Evolutionary conservation across 805 yeast genomes (phyloP), one percentile per base, ranked within the genome.

Genomic region (Lipomyces spencermartinsiae): DNA sequence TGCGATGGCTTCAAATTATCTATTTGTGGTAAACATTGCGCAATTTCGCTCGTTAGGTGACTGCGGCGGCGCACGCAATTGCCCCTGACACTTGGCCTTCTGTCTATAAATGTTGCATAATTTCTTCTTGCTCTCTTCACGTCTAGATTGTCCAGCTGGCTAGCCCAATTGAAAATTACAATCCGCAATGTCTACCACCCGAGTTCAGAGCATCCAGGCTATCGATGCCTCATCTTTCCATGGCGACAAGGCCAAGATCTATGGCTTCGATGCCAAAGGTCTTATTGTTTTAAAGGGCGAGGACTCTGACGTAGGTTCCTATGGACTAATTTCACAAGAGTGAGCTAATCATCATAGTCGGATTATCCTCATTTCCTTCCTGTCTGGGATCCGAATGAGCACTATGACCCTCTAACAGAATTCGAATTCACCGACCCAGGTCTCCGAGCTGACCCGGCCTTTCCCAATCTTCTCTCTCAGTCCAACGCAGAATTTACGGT

Each of bases 341-440:
- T 33, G 49, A 57, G 31, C 34, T 34, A 22, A 34, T 33, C 14
- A 35, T 22, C 12, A 10, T 37, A 64, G 63, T 56, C 67, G 1
- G 22, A 39, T 22, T 65, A 65, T 35, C 71, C 71, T 29, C 56
- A 62, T 31, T 88, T 84, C 79, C 80, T 87, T 60, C 92, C 92
- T 12, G 83, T 89, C 1, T 88, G 90, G 90, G 85, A 88, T 74
- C 87, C 88, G 8, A 79, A 75, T 35, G 83, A 86, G 72, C 83
- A 83, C 71, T 83, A 77, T 73, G 82, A 80, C n/a, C 84, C 87
- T 10, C 80, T 84, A 70, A 82, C 83, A 71, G 84, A 86, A 65
- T 86, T 85, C 78, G 85, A 84, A 74, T 84, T 81, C 74, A 75
- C 76, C 29, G 93, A 89, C 73, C 87, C 88, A n/a, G 93, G 89